Evolutionary conservation across 1,139 yeast species (phyloP).

Genomic region (Geotrichum histeridarum): DNA sequence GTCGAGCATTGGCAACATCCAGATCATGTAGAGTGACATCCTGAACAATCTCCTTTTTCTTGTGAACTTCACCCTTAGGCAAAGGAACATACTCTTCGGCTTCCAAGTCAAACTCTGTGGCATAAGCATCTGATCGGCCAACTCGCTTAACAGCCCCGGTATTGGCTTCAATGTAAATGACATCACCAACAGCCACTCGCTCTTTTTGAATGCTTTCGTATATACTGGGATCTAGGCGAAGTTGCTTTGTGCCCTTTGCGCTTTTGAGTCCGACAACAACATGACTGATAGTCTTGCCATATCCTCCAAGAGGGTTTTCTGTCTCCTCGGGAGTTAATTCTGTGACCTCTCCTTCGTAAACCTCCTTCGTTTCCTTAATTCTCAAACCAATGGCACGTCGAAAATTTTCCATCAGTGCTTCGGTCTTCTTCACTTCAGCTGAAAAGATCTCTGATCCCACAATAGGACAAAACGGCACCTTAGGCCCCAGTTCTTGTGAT

Average conservation of each 20-base stretch:
- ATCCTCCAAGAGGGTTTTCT: constrained; percentile 95
- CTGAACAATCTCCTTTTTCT: constrained; percentile 95
- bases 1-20: constrained; percentile 93
- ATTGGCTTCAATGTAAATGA: constrained; percentile 91
- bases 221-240: constrained; percentile 89
- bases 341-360: constrained; percentile 96
- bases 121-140: constrained; percentile 96
- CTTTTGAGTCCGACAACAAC: constrained; percentile 92
- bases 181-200: constrained; percentile 91
- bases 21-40: constrained; percentile 94
- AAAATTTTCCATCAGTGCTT: constrained; percentile 94
- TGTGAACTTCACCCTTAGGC: constrained; percentile 98
- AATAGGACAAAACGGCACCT: constrained; percentile 96
- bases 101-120: constrained; percentile 95
- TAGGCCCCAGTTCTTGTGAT: constrained; percentile 95
- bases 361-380: constrained; percentile 95
- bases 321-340: constrained; percentile 96
- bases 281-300: constrained; percentile 92
- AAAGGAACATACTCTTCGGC: constrained; percentile 98
- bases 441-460: constrained; percentile 93
- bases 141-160: constrained; percentile 97
- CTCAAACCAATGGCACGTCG: constrained; percentile 94
- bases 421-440: constrained; percentile 97
- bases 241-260: constrained; percentile 89
- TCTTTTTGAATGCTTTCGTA: constrained; percentile 96